These are phyloP conservation scores for Fusarium floridanum DNA, from an alignment of 2,329 filamentous ascomycete genomes.

Conservation along the genomic window DNA sequence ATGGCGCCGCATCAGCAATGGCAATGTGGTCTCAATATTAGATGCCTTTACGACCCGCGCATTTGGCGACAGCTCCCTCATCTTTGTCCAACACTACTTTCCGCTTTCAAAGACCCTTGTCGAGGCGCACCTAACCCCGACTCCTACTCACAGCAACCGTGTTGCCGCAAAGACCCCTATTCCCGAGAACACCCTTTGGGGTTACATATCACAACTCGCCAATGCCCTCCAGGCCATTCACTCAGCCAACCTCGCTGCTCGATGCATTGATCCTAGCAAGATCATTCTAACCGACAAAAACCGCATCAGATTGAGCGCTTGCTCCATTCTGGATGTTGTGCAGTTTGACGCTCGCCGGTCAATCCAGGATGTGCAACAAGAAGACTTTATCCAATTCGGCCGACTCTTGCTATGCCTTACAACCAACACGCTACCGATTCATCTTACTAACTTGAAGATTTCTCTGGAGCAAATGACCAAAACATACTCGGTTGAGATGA, in stretches of 20 bases:
- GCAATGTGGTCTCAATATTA: constrained; percentile 85
- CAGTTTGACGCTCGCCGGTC: constrained; percentile 80
- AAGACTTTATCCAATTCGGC: constrained; percentile 88
- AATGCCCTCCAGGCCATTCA: constrained; percentile 92
- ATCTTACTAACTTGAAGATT: constrained; percentile 73
- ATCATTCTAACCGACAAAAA: constrained; percentile 92
- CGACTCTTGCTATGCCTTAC: constrained; percentile 86
- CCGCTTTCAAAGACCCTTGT: constrained; percentile 90
- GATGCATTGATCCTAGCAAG: constrained; percentile 88
- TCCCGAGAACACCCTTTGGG: constrained; percentile 85
- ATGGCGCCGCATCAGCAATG: constrained; percentile 88
- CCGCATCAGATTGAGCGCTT: constrained; percentile 87
- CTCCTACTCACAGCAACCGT: constrained; percentile 57
- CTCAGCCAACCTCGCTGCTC: constrained; percentile 81
- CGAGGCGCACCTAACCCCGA: constrained; percentile 77
- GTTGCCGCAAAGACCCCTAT: constrained; percentile 63
- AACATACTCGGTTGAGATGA: constrained; percentile 82
- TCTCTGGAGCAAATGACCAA: constrained; percentile 82
- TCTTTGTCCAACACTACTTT: constrained; percentile 94
- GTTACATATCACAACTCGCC: constrained; percentile 91
- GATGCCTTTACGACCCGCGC: constrained; percentile 94
- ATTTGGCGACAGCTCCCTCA: constrained; percentile 94
- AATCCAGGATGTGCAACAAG: constrained; percentile 83
- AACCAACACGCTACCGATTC: constrained; percentile 70
- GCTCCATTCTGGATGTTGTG: constrained; percentile 89